phyloP scores from a whole-genome alignment of 2,329 filamentous ascomycete genomes.

The Hymenoscyphus repandus region DNA sequence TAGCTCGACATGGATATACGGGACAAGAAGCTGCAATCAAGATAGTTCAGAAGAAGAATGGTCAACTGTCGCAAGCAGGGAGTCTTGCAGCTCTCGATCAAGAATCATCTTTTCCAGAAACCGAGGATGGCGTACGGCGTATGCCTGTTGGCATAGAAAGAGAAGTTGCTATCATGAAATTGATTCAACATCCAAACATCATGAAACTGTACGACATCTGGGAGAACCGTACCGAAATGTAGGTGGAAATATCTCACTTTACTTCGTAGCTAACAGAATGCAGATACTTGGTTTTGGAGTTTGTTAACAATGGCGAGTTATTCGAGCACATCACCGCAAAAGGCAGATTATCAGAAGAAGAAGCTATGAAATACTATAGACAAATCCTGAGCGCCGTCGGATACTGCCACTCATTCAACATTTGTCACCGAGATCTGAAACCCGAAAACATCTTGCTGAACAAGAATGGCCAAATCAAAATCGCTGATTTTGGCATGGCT shows the following conservation, averaged over 20 bases:
- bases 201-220: constrained; percentile 94
- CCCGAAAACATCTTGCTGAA: constrained; percentile 94
- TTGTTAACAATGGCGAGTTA: constrained; percentile 65
- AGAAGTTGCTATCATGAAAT: constrained; percentile 94
- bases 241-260: constrained; percentile 35
- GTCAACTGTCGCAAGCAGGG: constrained; percentile 74
- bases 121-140: constrained; percentile 55
- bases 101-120: constrained; percentile 52
- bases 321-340: constrained; percentile 78
- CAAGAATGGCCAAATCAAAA: constrained; percentile 70
- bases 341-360: constrained; percentile 71
- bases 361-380: constrained; percentile 79
- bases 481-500: constrained; percentile 98
- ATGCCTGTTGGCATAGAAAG: constrained; percentile 88
- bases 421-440: constrained; percentile 94
- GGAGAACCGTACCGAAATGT: constrained; percentile 96
- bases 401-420: constrained; percentile 91
- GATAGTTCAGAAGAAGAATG: constrained; percentile 82
- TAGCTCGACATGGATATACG: constrained; percentile 75
- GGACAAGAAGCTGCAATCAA: constrained; percentile 86
- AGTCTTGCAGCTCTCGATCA: constrained; percentile 80
- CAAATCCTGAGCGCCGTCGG: constrained; percentile 90
- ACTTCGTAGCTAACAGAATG: constrained; percentile 20
- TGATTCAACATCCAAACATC: constrained; percentile 91
- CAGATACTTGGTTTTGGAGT: constrained; percentile 93